Evolutionary conservation across 2,329 filamentous ascomycete genomes (phyloP).

Genomic region (Epichloe brachyelytri): DNA sequence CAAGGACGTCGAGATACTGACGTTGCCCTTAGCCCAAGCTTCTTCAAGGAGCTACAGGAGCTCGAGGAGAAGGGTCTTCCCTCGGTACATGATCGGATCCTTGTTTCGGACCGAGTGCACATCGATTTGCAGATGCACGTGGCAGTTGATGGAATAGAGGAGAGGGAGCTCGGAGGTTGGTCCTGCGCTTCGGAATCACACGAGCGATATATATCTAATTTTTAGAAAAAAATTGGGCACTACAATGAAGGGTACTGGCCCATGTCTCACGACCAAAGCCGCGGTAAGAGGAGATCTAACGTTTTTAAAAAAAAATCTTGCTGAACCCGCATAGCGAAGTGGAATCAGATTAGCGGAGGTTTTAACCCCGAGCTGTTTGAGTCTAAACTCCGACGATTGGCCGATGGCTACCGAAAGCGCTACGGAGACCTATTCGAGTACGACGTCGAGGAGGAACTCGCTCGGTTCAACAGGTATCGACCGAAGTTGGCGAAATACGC

Average conservation of each 20-base stretch:
- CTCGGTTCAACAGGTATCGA: slow-evolving; percentile 45
- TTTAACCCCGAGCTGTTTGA: slow-evolving; percentile 52
- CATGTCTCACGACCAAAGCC: no score
- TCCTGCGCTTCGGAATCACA: background rate
- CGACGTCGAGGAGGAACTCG: slow-evolving; percentile 58
- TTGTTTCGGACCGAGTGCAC: slow-evolving; percentile 50
- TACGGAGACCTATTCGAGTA: slow-evolving; percentile 54
- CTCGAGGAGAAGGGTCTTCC: slow-evolving; percentile 19
- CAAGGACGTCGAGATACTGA: no score
- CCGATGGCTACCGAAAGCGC: slow-evolving; percentile 46
- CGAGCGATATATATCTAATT: no score
- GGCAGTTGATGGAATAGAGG: slow-evolving; percentile 57
- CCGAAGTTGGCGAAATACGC: slow-evolving; percentile 42
- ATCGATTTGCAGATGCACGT: slow-evolving; percentile 53
- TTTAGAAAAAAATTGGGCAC: no score
- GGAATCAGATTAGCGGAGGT: slow-evolving; percentile 56
- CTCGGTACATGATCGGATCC: slow-evolving; percentile 32
- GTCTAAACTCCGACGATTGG: slow-evolving; percentile 48
- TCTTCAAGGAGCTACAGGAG: slow-evolving; percentile 28
- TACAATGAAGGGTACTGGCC: no score
- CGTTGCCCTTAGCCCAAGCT: slow-evolving; percentile 7
- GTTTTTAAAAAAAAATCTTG: no score
- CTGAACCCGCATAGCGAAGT: slow-evolving; percentile 27
- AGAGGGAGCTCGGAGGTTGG: slow-evolving; percentile 31
- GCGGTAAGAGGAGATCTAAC: no score